phyloP scores from a whole-genome alignment of 1,284 basidiomycete genomes.

The Leccinum angustisporum region DNA sequence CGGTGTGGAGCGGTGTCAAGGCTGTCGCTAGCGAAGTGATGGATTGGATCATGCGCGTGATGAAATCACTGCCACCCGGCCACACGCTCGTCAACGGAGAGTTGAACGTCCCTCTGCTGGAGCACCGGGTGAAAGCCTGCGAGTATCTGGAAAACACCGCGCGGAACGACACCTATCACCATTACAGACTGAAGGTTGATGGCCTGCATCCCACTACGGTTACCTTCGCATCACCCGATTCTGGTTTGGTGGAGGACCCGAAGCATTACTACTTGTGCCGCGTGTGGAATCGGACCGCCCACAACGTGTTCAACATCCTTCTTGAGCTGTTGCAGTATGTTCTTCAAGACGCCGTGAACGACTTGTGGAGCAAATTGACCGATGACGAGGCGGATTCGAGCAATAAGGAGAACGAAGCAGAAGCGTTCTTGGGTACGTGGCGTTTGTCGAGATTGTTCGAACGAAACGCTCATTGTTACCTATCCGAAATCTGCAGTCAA shows the following conservation, averaged over 20 bases:
- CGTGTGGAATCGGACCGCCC: conserved; percentile 16
- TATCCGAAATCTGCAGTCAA: background rate
- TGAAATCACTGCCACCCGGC: conserved; percentile 16
- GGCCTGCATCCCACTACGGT: conserved; percentile 15
- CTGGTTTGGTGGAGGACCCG: conserved; percentile 6
- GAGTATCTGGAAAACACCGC: background rate
- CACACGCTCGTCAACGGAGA: conserved; percentile 26
- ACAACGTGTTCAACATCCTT: conserved; percentile 21
- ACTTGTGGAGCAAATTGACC: background rate
- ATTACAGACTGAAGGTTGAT: conserved; percentile 15
- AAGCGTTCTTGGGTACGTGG: conserved; percentile 6
- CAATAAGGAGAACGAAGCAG: background rate
- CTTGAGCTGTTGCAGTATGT: conserved; percentile 21
- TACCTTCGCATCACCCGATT: conserved; percentile 1
- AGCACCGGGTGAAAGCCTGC: conserved; percentile 21
- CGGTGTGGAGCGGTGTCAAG: conserved; percentile 5
- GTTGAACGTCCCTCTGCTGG: conserved; percentile 24
- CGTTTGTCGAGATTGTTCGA: background rate
- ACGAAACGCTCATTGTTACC: conserved; percentile 3
- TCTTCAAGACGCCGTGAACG: conserved; percentile 4
- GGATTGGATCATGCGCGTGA: conserved; percentile 7
- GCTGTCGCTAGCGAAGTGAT: background rate
- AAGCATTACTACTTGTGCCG: conserved; percentile 23
- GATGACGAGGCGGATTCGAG: background rate
- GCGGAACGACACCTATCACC: background rate